Percentiles rank a stretch among this genome's conserved stretches.
Conservation (phyloP, 192 early-diverging fungal genomes). For the Helicostylum pulchrum region DNA sequence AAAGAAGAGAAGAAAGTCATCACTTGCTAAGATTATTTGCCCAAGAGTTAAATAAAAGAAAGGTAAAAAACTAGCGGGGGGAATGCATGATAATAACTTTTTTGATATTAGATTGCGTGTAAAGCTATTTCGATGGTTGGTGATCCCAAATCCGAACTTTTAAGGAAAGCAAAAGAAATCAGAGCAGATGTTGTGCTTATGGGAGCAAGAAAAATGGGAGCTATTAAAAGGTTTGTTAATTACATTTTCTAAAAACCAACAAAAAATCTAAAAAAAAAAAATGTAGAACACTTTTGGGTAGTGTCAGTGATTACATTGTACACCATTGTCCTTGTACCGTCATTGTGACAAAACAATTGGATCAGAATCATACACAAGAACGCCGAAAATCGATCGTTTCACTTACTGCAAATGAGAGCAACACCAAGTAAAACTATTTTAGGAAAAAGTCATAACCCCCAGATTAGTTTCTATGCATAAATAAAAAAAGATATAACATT, state of each 20-base stretch:
- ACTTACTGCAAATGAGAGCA: slow-evolving; percentile 3
- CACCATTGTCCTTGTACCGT: slow-evolving; percentile 43
- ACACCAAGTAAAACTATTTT: not conserved
- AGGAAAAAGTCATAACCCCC: too few species aligned
- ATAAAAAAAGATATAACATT: too few species aligned
- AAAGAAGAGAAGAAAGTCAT: slow-evolving; percentile 33
- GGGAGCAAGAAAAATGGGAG: slow-evolving; percentile 59
- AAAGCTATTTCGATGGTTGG: slow-evolving; percentile 58
- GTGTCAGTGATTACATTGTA: slow-evolving; percentile 47
- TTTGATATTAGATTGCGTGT: slow-evolving; percentile 34
- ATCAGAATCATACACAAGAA: too few species aligned
- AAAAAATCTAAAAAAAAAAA: slow-evolving; percentile 5
- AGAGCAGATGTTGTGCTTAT: slow-evolving; percentile 58
- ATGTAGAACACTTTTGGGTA: slow-evolving; percentile 41
- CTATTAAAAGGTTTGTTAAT: slow-evolving; percentile 39
- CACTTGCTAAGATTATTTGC: slow-evolving; percentile 20
- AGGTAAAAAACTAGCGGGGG: slow-evolving; percentile 13
- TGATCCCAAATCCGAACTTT: slow-evolving; percentile 60
- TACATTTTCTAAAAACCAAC: not conserved
- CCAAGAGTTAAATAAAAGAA: slow-evolving; percentile 9
- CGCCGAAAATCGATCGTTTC: not conserved
- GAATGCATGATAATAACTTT: not conserved
- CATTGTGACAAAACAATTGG: slow-evolving; percentile 30
- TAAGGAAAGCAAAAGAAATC: slow-evolving; percentile 54
- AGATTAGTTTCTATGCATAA: too few species aligned